Percentiles rank a stretch among this genome's conserved stretches.
Evolutionary conservation across 2,329 filamentous ascomycete species (phyloP).

Genomic region (Fusarium torreyae): DNA sequence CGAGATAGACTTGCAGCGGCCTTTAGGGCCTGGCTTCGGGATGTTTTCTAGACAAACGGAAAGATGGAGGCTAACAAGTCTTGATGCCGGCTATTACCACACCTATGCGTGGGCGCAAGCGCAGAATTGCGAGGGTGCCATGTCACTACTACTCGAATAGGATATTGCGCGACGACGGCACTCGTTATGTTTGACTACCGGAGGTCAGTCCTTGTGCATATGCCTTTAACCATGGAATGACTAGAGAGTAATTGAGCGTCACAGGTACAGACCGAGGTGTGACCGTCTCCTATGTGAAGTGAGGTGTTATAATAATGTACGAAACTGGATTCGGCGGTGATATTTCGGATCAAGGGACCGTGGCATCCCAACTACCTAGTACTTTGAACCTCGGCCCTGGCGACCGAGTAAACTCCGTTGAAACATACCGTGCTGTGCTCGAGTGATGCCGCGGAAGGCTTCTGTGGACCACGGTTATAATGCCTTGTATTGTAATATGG

Average conservation of each 20-base stretch:
- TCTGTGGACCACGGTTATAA: slow-evolving; percentile 24
- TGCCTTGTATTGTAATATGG: neutral
- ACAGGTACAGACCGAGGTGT: slow-evolving; percentile 17
- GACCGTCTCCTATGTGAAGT: slow-evolving; percentile 4
- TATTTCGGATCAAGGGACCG: slow-evolving; percentile 49
- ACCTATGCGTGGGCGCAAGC: slow-evolving; percentile 14
- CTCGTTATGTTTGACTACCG: neutral
- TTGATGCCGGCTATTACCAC: slow-evolving; percentile 44
- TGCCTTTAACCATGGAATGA: slow-evolving; percentile 1
- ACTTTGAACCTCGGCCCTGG: slow-evolving; percentile 46
- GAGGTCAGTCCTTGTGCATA: slow-evolving; percentile 7
- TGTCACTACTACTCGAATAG: slow-evolving; percentile 18
- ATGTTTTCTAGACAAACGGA: slow-evolving; percentile 27
- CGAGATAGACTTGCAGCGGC: slow-evolving; percentile 1
- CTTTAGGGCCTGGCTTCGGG: slow-evolving; percentile 22
- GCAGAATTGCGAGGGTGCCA: slow-evolving; percentile 9
- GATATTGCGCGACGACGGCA: slow-evolving; percentile 10
- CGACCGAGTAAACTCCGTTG: slow-evolving; percentile 31
- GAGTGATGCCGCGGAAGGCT: slow-evolving; percentile 2
- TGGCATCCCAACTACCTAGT: slow-evolving; percentile 14
- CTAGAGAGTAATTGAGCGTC: neutral
- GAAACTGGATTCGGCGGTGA: slow-evolving; percentile 17
- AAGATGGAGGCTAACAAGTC: slow-evolving; percentile 41
- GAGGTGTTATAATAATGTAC: slow-evolving; percentile 4
- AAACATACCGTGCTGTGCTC: neutral